These are phyloP conservation scores for Orbilia brochopaga DNA, from an alignment of 2,329 filamentous ascomycete species.

Conservation along the genomic window DNA sequence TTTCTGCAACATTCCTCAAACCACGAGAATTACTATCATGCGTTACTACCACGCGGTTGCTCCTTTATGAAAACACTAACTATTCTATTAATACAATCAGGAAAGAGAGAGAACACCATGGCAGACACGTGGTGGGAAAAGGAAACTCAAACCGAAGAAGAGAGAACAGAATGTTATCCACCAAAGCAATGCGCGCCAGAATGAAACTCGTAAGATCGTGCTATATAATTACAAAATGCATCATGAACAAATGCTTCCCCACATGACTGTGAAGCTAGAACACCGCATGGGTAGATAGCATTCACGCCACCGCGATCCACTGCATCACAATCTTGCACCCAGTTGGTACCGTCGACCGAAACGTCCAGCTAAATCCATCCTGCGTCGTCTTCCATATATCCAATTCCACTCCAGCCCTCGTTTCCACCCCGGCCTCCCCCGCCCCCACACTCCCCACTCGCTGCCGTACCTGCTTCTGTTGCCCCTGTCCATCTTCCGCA, in stretches of 20 bases:
- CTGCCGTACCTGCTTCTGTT: not conserved
- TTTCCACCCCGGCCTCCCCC: not conserved
- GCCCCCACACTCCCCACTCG: not conserved
- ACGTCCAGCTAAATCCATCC: conserved; percentile 38
- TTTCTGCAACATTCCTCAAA: not conserved
- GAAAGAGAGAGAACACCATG: no score
- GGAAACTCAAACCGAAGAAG: no score
- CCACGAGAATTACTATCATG: no score
- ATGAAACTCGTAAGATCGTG: no score
- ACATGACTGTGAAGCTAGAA: no score
- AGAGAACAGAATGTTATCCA: no score
- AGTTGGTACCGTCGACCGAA: conserved; percentile 29
- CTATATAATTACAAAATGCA: conserved; percentile 3
- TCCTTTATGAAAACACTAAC: no score
- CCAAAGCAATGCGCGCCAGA: no score
- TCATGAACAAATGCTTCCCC: not conserved
- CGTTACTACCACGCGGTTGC: no score
- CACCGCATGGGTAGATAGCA: not conserved
- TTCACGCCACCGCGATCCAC: conserved; percentile 39
- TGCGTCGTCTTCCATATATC: conserved; percentile 38
- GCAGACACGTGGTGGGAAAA: no score
- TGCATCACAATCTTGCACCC: conserved; percentile 47
- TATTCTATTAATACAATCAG: no score
- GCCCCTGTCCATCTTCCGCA: conserved; percentile 13
- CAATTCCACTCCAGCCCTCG: conserved; percentile 20